Evolutionary conservation across 345 rosid species (phyloP), one percentile per base, ranked within the genome.

Genomic region (Euphorbia tirucalli): DNA sequence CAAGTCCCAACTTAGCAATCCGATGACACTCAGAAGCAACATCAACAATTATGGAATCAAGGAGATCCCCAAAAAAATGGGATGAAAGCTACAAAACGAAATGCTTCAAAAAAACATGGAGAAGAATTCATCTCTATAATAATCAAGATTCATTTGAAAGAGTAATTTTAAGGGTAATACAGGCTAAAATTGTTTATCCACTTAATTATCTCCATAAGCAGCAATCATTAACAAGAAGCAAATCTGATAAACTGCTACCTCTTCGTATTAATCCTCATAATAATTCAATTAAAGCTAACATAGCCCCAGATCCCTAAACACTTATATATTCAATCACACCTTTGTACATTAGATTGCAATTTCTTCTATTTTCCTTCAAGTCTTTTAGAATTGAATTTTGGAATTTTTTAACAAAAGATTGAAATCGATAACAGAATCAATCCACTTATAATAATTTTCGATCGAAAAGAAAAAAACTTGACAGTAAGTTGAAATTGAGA

Each of bases 21-120:
- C 96, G 92, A 73, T 94, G 97, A 81, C 89, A 87, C 83, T 94
- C 96, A 13, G 97, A 92, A 35, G 97, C 99, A 61, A 94, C 92
- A 89, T 95, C 99, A 84, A 85, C 92, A 54, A 92, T 87, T 66
- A 90, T 85, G 7, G 93, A 90, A 76, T 95, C 99, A 48, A 95
- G 82, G 16, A 95, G 86, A 72, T 92, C 96, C 56, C 72, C 85
- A 0, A 88, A 88, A 48, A 86, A 80, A 71, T 86, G 87, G 61
- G 92, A 88, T 7, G 93, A 83, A 35, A 89, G 81, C 97, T 92
- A 89, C 78, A 6, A 9, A 76, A 49, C 37, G 13, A 64, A 30
- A n/a, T n/a, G n/a, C n/a, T n/a, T n/a, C n/a, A 31, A 60, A 22
- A n/a, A 75, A 22, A 31, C 68, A 44, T 73, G 37, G 52, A 22